Percentiles rank a stretch among this genome's conserved stretches.
These are phyloP conservation scores for Apiotrichum gamsii DNA, from an alignment of 1,284 basidiomycete species.

Conservation along the genomic window DNA sequence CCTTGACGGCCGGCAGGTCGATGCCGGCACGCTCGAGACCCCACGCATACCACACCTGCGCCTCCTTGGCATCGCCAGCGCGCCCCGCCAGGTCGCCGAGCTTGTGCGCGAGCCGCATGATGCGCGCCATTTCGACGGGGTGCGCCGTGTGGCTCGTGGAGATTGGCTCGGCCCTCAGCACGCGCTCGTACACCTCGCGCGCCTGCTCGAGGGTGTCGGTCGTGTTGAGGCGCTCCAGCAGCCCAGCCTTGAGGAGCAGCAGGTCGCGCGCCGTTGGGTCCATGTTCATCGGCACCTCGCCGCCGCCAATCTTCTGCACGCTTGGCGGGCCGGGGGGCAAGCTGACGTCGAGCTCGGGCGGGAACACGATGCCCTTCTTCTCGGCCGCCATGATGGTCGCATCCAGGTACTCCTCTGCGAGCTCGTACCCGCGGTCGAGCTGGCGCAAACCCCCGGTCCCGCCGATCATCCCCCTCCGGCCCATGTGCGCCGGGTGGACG, in stretches of 20 bases:
- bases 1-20: not conserved
- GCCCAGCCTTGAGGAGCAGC: conserved; percentile 56
- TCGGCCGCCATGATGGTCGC: conserved; percentile 31
- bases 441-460: conserved; percentile 11
- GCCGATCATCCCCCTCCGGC: conserved; percentile 30
- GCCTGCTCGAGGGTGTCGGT: conserved; percentile 56
- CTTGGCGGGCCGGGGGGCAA: conserved; percentile 17
- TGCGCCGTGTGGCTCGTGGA: not conserved
- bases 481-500: conserved; percentile 26
- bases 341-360: conserved; percentile 22
- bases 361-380: conserved; percentile 36
- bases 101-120: conserved; percentile 40
- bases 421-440: conserved; percentile 40
- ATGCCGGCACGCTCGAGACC: conserved; percentile 31
- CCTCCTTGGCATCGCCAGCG: conserved; percentile 28
- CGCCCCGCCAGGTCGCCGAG: conserved; percentile 38
- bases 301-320: not conserved
- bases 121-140: conserved; percentile 17
- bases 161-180: conserved; percentile 30
- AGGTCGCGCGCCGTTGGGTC: conserved; percentile 53
- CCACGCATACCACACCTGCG: conserved; percentile 42
- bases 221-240: conserved; percentile 64
- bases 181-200: conserved; percentile 58
- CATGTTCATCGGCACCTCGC: not conserved
- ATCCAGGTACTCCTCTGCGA: conserved; percentile 44